Evolutionary conservation across 257 asterid genomes (phyloP), one percentile per base, ranked within the genome.

Genomic region (Solanum clarkiae): DNA sequence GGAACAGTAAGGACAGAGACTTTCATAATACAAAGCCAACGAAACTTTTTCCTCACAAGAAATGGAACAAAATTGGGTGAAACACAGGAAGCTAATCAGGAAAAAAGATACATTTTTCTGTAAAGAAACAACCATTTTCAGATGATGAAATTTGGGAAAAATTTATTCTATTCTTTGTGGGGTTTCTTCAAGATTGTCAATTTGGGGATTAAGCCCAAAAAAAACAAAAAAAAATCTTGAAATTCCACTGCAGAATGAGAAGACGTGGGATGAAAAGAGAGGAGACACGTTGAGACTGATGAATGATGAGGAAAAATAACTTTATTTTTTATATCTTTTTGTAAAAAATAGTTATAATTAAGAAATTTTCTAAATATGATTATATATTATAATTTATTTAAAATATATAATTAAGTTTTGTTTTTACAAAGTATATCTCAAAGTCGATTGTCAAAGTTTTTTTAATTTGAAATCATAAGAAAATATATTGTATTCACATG

Each of bases 1-100:
- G 80, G 93, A 82, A 82, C 93, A 88, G 55, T 88, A 89, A n/a
- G 91, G 92, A 65, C 93, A 91, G 5, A 91, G 88, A 83, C 90
- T 80, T 81, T 91, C 93, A 24, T 91, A 89, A 84, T 91, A 91
- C 49, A 91, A 80, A 83, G 83, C 89, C 24, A 91, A 51, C 0
- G 63, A 77, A 7, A 77, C 82, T 77, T 77, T 77, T 36, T 77
- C 17, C 16, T 14, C 63, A 36, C 82, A 51, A 51, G 15, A 77
- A 77, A 77, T 51, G n/a, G 24, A 36, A 26, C 45, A 49, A 51
- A 74, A 22, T 47, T 74, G 81, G 42, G 17, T 24, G 9, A 77
- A 49, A 5, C 62, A 77, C 8, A 77, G 10, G 9, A 51, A 77
- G 45, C 24, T 49, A 15, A 53, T 16, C 2, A 77, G 22, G 15